Evolutionary conservation across 2,329 filamentous ascomycete species (phyloP), one percentile per base, ranked within the genome.

Genomic region (Zasmidium citrigriseum): DNA sequence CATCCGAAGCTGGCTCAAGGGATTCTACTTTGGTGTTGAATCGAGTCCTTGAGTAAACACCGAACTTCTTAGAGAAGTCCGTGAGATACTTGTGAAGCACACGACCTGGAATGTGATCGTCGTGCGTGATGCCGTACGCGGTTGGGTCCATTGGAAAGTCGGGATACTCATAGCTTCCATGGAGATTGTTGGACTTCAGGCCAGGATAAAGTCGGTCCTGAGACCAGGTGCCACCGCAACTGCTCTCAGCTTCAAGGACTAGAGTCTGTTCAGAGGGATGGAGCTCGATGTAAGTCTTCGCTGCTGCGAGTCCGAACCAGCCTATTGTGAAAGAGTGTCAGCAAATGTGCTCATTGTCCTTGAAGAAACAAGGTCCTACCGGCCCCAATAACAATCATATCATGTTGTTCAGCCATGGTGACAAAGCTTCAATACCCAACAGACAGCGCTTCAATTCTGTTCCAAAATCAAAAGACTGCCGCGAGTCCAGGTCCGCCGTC

Each of bases 101-200:
- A 23, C 29, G 49, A 23, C 63, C 63, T 14, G 63, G 63, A 27
- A 65, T 83, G 68, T 89, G 85, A 52, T 86, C 70, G 16, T 82
- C 83, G 5, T 71, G 65, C 52, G 78, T 76, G 41, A 83, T 77
- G 22, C 72, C 76, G 57, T 79, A 79, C 4, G 77, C 63, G 2
- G 73, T 73, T 1, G 66, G 61, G 2, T 69, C 70, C 85, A 93
- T 88, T 18, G 88, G 87, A 59, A 89, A 90, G 66, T 91, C 89
- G 0, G 85, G 84, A 67, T 84, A 91, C 71, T 93, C 88, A 64
- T 87, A 90, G 0, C 85, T 88, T 2, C 89, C 89, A 11, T 87
- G 72, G 70, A 90, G 82, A 67, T 92, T 92, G 73, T 93, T 93
- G 54, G 84, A 86, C 67, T 86, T 89, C 50, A 93, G 79, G 1